Base-by-base conservation (phyloP, 164 flowering plant species). In the Liriodendron chinense region DNA sequence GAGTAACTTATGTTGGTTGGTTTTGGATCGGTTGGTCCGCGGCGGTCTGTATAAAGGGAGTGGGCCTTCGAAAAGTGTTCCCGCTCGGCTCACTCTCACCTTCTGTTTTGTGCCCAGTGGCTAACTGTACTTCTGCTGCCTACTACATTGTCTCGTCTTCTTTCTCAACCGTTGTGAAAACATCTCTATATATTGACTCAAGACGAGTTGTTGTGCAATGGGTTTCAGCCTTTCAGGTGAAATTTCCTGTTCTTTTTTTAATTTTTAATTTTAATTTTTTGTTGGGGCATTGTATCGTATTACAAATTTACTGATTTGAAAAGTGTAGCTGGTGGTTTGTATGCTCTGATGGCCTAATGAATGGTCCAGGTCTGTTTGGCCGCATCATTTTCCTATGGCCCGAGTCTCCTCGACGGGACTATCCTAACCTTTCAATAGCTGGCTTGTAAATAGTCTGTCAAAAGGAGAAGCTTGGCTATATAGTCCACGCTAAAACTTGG, bases 41-140 rank as follows among this genome's bases (percentile, higher is more conserved):
- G 68, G 53, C 34, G 65, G 75, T 47, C 21, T 67, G 69, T 67
- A 67, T 67, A 67, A 26, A 34, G 47, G 48, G 66, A n/a, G 66
- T 63, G 66, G 66, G 66, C 66, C 66, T n/a, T n/a, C 9, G 9
- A 9, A 22, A n/a, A 63, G 9, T 18, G 9, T 9, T 21, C 10
- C 23, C 66, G 66, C 20, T 9, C 23, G 22, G 25, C 66, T 63
- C 25, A 13, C 59, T 53, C 59, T 53, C 16, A 12, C 25, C 25
- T 63, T 13, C 24, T 63, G 23, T 63, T 63, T 22, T 63, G 25
- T 63, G 66, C 66, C 9, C 25, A n/a, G 66, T n/a, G 9, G 9
- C 66, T n/a, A 63, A 63, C 21, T 63, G 66, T 21, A 63, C 25
- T 63, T 63, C 66, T 63, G 66, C 66, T 63, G 66, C 66, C 20